Evolutionary conservation across 202 grass and related monocot genomes (phyloP).

Genomic region (Carex arenaria): DNA sequence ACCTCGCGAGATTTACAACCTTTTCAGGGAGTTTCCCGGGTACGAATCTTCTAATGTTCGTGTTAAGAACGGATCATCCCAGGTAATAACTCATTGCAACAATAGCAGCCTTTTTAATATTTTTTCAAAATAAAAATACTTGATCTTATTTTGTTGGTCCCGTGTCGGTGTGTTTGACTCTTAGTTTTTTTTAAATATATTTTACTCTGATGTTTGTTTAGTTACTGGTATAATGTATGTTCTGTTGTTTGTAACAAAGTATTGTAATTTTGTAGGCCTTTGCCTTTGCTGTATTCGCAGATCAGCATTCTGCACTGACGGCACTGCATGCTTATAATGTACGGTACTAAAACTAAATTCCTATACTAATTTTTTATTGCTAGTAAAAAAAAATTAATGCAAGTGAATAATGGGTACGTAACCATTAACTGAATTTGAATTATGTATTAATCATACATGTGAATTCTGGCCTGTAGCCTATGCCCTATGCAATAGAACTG

Average conservation of each 20-base stretch:
- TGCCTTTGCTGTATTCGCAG: conserved; percentile 77
- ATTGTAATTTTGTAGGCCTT: conserved; percentile 47
- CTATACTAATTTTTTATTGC: not conserved
- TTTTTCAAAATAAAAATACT: not conserved
- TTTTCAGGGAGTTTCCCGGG: conserved; percentile 90
- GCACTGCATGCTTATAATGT: conserved; percentile 82
- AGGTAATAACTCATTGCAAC: conserved; percentile 25
- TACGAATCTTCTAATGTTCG: conserved; percentile 70
- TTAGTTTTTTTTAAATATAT: not conserved
- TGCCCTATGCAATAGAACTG: not conserved
- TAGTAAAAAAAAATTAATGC: not conserved
- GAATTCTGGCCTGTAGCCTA: not conserved
- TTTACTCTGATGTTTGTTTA: not conserved
- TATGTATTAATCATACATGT: not conserved
- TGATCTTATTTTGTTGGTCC: not conserved
- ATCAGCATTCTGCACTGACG: conserved; percentile 73
- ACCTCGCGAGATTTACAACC: conserved; percentile 77
- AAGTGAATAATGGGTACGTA: not conserved
- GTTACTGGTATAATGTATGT: not conserved
- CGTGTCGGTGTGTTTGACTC: not conserved
- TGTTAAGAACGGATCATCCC: conserved; percentile 46
- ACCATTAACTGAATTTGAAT: not conserved
- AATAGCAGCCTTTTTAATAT: not conserved
- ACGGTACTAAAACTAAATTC: conserved; percentile 6
- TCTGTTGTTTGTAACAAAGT: not conserved